Conservation (phyloP, 768 basidiomycete genomes). For the Rhodotorula toruloides region DNA sequence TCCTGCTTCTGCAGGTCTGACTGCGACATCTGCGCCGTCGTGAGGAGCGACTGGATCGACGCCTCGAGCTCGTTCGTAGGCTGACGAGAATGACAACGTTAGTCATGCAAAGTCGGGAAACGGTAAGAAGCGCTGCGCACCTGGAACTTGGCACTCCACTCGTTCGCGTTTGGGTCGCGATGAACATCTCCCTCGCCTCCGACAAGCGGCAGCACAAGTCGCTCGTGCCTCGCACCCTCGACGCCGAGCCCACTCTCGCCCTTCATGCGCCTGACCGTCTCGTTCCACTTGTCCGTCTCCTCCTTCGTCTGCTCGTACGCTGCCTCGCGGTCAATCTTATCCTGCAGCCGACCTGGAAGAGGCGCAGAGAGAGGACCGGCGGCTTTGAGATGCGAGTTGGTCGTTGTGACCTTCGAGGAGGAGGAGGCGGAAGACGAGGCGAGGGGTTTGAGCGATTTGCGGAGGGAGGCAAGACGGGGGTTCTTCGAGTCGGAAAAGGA, state of each 20-base stretch:
- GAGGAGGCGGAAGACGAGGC: conserved; percentile 17
- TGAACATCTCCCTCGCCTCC: conserved; percentile 24
- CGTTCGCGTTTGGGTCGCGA: conserved; percentile 58
- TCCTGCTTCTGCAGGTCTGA: conserved; percentile 72
- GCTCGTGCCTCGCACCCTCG: conserved; percentile 39
- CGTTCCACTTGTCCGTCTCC: conserved; percentile 89
- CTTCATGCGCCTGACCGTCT: conserved; percentile 83
- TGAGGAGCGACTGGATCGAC: conserved; percentile 72
- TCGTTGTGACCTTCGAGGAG: conserved; percentile 15
- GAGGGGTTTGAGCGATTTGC: conserved; percentile 42
- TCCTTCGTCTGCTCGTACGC: conserved; percentile 89
- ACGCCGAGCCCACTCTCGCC: conserved; percentile 57
- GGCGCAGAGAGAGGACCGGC: conserved; percentile 63
- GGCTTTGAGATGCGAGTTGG: conserved; percentile 35
- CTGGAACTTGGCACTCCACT: conserved; percentile 78
- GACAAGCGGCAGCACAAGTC: conserved; percentile 35
- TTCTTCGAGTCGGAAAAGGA: conserved; percentile 45
- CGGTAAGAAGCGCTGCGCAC: conserved; percentile 48
- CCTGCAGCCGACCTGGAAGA: conserved; percentile 76
- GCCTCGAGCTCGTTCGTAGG: conserved; percentile 80
- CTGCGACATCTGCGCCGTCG: conserved; percentile 71
- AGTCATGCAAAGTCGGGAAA: not conserved
- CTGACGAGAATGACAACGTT: not conserved
- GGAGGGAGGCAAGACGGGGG: conserved; percentile 42
- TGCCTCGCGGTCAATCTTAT: conserved; percentile 83